These are phyloP conservation scores for Saturnispora mendoncae DNA, from an alignment of 805 yeast genomes.

Conservation along the genomic window DNA sequence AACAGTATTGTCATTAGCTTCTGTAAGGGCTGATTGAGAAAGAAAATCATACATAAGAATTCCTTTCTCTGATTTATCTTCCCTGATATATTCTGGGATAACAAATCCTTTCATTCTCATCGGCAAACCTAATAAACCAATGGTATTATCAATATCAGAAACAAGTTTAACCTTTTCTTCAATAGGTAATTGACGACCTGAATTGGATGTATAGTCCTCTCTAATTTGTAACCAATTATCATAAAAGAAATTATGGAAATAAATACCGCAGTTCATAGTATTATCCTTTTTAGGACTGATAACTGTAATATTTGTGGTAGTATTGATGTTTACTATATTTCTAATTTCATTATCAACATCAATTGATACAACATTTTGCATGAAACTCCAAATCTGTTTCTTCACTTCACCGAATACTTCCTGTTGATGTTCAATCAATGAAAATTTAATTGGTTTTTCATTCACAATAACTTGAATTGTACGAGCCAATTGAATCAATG, in stretches of 20 bases:
- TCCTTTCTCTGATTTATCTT: conserved; percentile 37
- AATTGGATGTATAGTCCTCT: conserved; percentile 17
- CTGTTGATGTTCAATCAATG: conserved; percentile 32
- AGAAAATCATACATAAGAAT: conserved; percentile 61
- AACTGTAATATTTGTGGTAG: background rate
- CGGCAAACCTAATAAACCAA: conserved; percentile 52
- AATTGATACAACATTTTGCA: conserved; percentile 26
- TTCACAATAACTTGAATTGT: conserved; percentile 82
- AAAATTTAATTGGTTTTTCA: conserved; percentile 66
- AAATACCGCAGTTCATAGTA: conserved; percentile 9
- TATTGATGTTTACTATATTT: conserved; percentile 1
- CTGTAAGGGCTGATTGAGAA: conserved; percentile 53
- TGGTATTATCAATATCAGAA: conserved; percentile 36
- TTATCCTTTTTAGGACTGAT: background rate
- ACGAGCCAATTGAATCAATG: conserved; percentile 71
- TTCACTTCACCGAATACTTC: conserved; percentile 36
- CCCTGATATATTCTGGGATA: conserved; percentile 44
- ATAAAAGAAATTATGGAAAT: conserved; percentile 41
- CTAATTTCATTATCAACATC: conserved; percentile 12
- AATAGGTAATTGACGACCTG: conserved; percentile 11
- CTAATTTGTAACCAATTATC: conserved; percentile 35
- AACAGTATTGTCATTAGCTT: conserved; percentile 41
- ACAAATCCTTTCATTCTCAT: conserved; percentile 45
- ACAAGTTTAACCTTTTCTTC: conserved; percentile 25
- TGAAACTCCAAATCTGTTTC: conserved; percentile 32